phyloP scores from a whole-genome alignment of 768 basidiomycete species.

The Suillus weaverae region DNA sequence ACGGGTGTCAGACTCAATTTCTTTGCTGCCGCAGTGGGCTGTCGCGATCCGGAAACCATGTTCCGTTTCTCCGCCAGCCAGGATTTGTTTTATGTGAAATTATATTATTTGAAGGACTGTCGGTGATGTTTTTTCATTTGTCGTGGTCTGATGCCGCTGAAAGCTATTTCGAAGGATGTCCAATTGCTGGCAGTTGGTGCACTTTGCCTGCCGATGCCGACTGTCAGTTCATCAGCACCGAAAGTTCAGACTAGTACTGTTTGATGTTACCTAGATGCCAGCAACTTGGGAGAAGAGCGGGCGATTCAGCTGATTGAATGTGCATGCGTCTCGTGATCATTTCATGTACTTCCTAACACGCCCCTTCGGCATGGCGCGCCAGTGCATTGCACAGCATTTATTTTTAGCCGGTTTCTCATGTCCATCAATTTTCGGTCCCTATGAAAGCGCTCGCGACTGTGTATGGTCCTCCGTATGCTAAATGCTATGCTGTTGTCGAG shows the following conservation, averaged over 20 bases:
- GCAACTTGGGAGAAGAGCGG: not conserved
- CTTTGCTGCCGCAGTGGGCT: not conserved
- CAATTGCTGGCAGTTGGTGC: not conserved
- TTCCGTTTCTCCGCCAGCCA: not conserved
- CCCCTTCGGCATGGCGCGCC: too few relatives aligned
- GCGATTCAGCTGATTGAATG: not conserved
- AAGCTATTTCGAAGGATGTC: not conserved
- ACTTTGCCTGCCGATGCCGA: not conserved
- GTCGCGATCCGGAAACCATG: not conserved
- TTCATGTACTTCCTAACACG: not conserved
- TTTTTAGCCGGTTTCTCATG: too few relatives aligned
- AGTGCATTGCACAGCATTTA: too few relatives aligned
- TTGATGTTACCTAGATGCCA: not conserved
- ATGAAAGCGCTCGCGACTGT: too few relatives aligned
- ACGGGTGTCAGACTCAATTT: not conserved
- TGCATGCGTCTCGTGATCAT: not conserved
- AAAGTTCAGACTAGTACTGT: not conserved
- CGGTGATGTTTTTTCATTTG: not conserved
- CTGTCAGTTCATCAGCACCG: not conserved
- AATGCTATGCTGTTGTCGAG: too few relatives aligned
- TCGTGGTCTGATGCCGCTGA: too few relatives aligned
- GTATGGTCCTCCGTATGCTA: too few relatives aligned
- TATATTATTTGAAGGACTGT: not conserved
- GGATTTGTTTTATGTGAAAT: not conserved
- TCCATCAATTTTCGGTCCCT: too few relatives aligned